phyloP scores from a whole-genome alignment of 2,329 filamentous ascomycete genomes.

The Penicillium hesseltinei region DNA sequence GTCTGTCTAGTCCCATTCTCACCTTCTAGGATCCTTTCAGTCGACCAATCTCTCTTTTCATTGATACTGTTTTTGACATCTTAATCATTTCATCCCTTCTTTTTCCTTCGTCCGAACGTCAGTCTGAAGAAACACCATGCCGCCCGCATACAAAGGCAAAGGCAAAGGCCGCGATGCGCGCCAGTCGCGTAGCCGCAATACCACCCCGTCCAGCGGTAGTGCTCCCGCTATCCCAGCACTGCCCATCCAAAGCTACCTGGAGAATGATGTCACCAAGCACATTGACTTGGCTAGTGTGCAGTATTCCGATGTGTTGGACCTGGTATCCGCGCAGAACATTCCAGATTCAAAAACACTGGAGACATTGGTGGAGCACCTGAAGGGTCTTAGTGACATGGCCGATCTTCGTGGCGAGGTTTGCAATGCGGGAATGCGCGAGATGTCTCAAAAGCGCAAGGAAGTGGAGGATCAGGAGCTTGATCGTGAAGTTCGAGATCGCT shows the following conservation, averaged over 20 bases:
- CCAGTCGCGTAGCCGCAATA: constrained; percentile 60
- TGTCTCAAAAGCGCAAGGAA: constrained; percentile 58
- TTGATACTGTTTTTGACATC: neutral
- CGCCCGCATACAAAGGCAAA: constrained; percentile 51
- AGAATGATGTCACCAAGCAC: constrained; percentile 51
- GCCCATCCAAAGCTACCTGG: constrained; percentile 53
- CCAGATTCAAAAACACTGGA: constrained; percentile 49
- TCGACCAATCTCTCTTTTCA: constrained; percentile 4
- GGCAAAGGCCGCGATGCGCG: constrained; percentile 53
- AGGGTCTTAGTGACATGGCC: constrained; percentile 57
- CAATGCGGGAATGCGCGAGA: constrained; percentile 59
- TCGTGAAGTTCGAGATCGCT: constrained; percentile 51
- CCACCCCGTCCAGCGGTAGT: constrained; percentile 59
- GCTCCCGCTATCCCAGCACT: constrained; percentile 42
- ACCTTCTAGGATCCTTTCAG: constrained; percentile 11
- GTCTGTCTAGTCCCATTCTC: constrained; percentile 7
- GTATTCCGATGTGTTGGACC: constrained; percentile 59
- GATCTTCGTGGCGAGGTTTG: constrained; percentile 58
- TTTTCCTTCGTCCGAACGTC: neutral
- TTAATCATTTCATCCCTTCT: neutral
- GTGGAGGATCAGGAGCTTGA: constrained; percentile 53
- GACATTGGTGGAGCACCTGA: constrained; percentile 54
- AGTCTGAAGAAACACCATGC: constrained; percentile 33
- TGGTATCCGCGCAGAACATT: constrained; percentile 50
- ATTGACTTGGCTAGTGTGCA: constrained; percentile 50